phyloP scores from a whole-genome alignment of 495 filamentous ascomycete species.

The Cudoniella acicularis region DNA sequence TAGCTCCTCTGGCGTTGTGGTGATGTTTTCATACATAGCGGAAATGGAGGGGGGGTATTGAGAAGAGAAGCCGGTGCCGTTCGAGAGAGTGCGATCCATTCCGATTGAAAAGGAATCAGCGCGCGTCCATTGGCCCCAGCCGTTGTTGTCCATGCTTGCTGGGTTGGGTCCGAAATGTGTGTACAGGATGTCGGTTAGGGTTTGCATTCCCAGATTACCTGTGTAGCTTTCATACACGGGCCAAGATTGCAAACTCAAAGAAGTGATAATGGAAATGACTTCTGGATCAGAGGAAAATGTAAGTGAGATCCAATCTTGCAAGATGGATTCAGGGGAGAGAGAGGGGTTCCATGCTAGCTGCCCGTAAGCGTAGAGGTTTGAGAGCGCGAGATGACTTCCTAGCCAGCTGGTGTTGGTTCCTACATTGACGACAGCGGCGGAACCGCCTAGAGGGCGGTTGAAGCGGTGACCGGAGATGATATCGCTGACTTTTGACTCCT shows the following conservation, averaged over 20 bases:
- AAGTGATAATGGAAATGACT: slow-evolving; percentile 56
- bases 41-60: slow-evolving; percentile 63
- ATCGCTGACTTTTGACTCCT: slow-evolving; percentile 49
- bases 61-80: slow-evolving; percentile 61
- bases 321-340: slow-evolving; percentile 39
- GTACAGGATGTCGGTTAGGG: slow-evolving; percentile 62
- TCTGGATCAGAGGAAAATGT: slow-evolving; percentile 54
- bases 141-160: slow-evolving; percentile 61
- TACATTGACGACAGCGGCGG: slow-evolving; percentile 65
- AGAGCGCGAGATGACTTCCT: slow-evolving; percentile 64
- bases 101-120: slow-evolving; percentile 56
- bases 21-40: slow-evolving; percentile 51
- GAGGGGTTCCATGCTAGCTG: slow-evolving; percentile 60
- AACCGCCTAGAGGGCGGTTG: slow-evolving; percentile 55
- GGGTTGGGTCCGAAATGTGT: slow-evolving; percentile 68
- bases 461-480: slow-evolving; percentile 59
- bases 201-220: slow-evolving; percentile 69
- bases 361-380: slow-evolving; percentile 70
- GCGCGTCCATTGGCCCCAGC: slow-evolving; percentile 72
- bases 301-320: slow-evolving; percentile 63
- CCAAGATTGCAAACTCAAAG: slow-evolving; percentile 68
- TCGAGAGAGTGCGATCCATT: slow-evolving; percentile 68
- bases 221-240: slow-evolving; percentile 67
- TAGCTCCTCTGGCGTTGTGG: slow-evolving; percentile 65
- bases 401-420: slow-evolving; percentile 66